These are phyloP conservation scores for Bipolaris gigantea DNA, from an alignment of 2,329 filamentous ascomycete species.

Conservation along the genomic window DNA sequence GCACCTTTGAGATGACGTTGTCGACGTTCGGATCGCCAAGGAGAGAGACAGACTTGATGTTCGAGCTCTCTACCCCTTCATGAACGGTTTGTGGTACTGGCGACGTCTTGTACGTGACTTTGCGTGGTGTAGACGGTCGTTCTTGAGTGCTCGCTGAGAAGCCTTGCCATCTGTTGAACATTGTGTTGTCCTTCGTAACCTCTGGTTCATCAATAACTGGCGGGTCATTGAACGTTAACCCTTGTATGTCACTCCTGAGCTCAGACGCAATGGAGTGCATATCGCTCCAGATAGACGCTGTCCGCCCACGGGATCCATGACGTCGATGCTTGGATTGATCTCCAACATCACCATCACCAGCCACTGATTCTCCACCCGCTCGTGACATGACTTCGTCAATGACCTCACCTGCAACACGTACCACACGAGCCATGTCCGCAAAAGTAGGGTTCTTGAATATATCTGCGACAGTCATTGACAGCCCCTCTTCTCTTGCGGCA, in stretches of 20 bases:
- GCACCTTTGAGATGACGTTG: constrained; percentile 40
- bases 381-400: constrained; percentile 42
- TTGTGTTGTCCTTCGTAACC: constrained; percentile 15
- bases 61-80: constrained; percentile 22
- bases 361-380: constrained; percentile 25
- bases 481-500: constrained; percentile 37
- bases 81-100: constrained; percentile 33
- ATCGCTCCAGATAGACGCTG: constrained; percentile 32
- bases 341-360: constrained; percentile 4
- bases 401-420: constrained; percentile 39
- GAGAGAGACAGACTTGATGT: constrained; percentile 32
- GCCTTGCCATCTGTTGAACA: constrained; percentile 35
- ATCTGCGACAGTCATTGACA: constrained; percentile 42
- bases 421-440: constrained; percentile 39
- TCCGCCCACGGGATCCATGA: constrained; percentile 22
- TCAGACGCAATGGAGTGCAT: constrained; percentile 38
- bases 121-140: constrained; percentile 14
- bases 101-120: constrained; percentile 19
- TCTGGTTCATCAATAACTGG: constrained; percentile 10
- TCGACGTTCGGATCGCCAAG: constrained; percentile 41
- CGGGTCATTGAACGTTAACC: constrained; percentile 9
- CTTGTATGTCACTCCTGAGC: constrained; percentile 21
- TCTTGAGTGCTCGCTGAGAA: constrained; percentile 12
- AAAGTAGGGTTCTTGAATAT: constrained; percentile 42
- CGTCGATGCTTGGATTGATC: not conserved